Conservation (phyloP, 345 rosid genomes). For the Xanthoceras sorbifolium region DNA sequence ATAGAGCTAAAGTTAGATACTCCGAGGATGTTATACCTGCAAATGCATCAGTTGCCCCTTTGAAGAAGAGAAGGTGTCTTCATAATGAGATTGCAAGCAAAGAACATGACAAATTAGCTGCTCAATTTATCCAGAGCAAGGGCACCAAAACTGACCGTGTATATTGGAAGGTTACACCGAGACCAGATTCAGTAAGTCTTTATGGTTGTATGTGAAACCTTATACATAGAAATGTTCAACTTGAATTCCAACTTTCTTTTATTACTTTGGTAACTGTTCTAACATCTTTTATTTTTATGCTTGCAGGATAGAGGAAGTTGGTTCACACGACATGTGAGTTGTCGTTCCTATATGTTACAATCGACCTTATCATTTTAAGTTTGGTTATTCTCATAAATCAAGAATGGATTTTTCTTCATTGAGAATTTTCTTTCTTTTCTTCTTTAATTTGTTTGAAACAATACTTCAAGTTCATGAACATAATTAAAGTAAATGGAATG, state of each 20-base stretch:
- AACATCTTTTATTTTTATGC: constrained; percentile 18
- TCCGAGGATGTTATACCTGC: constrained; percentile 12
- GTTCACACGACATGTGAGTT: constrained; percentile 46
- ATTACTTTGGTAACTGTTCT: constrained; percentile 14
- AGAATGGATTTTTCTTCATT: not conserved
- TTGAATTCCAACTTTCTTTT: not conserved
- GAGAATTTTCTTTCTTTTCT: not conserved
- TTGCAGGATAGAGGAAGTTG: constrained; percentile 46
- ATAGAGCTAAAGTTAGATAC: constrained; percentile 23
- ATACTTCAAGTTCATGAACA: not conserved
- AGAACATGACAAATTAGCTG: constrained; percentile 9
- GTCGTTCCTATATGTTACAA: constrained; percentile 14
- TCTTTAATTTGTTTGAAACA: not conserved
- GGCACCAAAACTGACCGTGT: constrained; percentile 20
- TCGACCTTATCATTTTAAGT: not conserved
- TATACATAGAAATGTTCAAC: not conserved
- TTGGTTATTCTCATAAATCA: not conserved
- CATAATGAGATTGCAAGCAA: constrained; percentile 14
- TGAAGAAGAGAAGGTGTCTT: constrained; percentile 43
- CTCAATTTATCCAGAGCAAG: constrained; percentile 25
- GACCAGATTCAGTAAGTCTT: constrained; percentile 34
- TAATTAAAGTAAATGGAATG: not conserved
- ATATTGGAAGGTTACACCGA: constrained; percentile 27
- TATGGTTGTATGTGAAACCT: not conserved
- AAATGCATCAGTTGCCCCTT: constrained; percentile 29